These are phyloP conservation scores for Voacanga thouarsii DNA, from an alignment of 257 asterid species.

Conservation along the genomic window DNA sequence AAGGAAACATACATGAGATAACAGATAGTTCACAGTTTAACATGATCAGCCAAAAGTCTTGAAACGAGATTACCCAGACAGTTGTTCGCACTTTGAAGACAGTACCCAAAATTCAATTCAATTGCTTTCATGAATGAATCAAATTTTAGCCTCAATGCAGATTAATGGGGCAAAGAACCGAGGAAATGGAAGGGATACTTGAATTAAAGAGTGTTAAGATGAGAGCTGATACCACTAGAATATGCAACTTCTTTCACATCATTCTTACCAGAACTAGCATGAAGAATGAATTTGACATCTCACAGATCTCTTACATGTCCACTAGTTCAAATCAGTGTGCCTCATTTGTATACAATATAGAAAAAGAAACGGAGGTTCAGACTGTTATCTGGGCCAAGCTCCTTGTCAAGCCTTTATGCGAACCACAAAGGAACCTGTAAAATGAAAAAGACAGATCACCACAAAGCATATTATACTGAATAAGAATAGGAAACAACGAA, in stretches of 20 bases:
- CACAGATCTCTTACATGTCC: conserved; percentile 2
- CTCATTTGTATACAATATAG: neutral
- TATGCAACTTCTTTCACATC: neutral
- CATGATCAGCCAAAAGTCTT: neutral
- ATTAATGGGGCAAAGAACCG: neutral
- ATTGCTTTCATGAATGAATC: neutral
- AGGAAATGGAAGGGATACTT: neutral
- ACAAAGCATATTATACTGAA: neutral
- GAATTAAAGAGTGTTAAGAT: neutral
- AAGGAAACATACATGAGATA: neutral
- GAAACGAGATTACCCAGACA: neutral
- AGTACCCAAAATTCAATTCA: neutral
- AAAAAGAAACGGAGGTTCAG: neutral
- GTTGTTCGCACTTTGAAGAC: neutral
- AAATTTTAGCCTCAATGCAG: neutral
- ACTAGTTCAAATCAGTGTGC: neutral
- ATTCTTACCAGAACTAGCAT: conserved; percentile 2
- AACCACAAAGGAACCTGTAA: conserved; percentile 65
- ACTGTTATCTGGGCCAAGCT: neutral
- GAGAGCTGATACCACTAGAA: neutral
- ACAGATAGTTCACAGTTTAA: neutral
- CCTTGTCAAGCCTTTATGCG: conserved; percentile 66
- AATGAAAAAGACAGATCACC: conserved; percentile 3
- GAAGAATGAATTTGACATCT: conserved; percentile 3
- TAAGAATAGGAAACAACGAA: neutral